Conservation (phyloP, 106 monocot genomes). For the Vanilla planifolia region DNA sequence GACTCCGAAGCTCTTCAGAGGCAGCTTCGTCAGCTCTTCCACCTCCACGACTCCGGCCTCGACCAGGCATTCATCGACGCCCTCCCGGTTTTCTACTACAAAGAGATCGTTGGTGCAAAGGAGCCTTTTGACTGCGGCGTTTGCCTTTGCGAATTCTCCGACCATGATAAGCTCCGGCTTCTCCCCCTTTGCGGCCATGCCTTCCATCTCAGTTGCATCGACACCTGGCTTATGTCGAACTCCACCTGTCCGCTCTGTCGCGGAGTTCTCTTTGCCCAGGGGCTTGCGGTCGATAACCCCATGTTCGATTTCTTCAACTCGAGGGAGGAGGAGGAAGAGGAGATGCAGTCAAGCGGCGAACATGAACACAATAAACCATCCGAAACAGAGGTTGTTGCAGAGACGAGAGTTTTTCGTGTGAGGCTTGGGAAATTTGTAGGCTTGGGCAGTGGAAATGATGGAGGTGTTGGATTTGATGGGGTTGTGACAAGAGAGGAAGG, state of each 20-base stretch:
- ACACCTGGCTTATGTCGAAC: conserved; percentile 75
- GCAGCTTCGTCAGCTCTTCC: conserved; percentile 81
- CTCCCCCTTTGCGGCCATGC: conserved; percentile 72
- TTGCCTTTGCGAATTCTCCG: conserved; percentile 61
- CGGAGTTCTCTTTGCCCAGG: too few species aligned
- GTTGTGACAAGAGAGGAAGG: conserved; percentile 38
- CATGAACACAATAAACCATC: conserved; percentile 17
- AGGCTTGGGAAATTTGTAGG: conserved; percentile 84
- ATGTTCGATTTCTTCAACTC: conserved; percentile 8
- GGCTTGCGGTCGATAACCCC: too few species aligned
- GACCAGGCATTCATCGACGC: conserved; percentile 83
- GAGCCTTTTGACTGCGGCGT: conserved; percentile 83
- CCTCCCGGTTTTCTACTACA: conserved; percentile 69
- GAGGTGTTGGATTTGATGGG: background rate
- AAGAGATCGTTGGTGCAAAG: conserved; percentile 50
- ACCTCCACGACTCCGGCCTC: conserved; percentile 72
- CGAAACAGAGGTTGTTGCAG: conserved; percentile 34
- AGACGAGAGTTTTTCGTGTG: conserved; percentile 64
- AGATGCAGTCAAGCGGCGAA: conserved; percentile 1
- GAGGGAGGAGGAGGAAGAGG: conserved; percentile 40
- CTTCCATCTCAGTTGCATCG: conserved; percentile 80
- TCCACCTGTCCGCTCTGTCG: conserved; percentile 80
- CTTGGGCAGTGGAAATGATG: conserved; percentile 14
- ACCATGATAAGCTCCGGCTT: conserved; percentile 53
- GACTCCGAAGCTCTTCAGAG: conserved; percentile 2